Percentiles rank a stretch among this genome's conserved stretches.
phyloP scores from a whole-genome alignment of 169 alveolate species.

The Plasmodium gaboni region DNA sequence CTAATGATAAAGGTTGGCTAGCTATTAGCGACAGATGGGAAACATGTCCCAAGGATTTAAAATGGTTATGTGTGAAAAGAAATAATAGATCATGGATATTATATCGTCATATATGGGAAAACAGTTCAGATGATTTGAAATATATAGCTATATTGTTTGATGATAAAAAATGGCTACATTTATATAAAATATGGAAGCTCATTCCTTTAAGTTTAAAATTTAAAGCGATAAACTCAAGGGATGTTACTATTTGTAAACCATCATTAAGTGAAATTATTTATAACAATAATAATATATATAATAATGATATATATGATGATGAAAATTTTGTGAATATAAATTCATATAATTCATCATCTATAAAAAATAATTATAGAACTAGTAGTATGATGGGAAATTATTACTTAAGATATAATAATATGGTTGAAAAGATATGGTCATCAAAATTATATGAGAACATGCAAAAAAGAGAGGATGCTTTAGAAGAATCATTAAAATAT shows the following conservation, averaged over 20 bases:
- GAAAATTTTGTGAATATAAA: background rate
- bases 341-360: slow-evolving; percentile 2
- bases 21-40: slow-evolving; percentile 71
- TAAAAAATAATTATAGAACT: slow-evolving; percentile 15
- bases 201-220: slow-evolving; percentile 69
- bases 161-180: slow-evolving; percentile 67
- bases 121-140: slow-evolving; percentile 68
- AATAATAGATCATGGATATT: slow-evolving; percentile 71
- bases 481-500: slow-evolving; percentile 9
- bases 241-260: slow-evolving; percentile 58
- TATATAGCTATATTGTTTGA: slow-evolving; percentile 58
- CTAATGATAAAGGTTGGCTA: slow-evolving; percentile 75
- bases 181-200: slow-evolving; percentile 44
- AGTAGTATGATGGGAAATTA: slow-evolving; percentile 1
- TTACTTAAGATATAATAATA: background rate
- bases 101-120: slow-evolving; percentile 62
- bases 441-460: slow-evolving; percentile 4
- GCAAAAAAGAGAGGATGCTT: slow-evolving; percentile 3
- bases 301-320: slow-evolving; percentile 4
- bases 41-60: slow-evolving; percentile 56
- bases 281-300: slow-evolving; percentile 28
- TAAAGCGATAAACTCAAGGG: slow-evolving; percentile 38
- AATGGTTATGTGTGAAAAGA: slow-evolving; percentile 68
- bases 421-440: background rate
- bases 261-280: slow-evolving; percentile 42